Evolutionary conservation across 2,329 filamentous ascomycete genomes (phyloP).

Genomic region (Microascus cirrosus): DNA sequence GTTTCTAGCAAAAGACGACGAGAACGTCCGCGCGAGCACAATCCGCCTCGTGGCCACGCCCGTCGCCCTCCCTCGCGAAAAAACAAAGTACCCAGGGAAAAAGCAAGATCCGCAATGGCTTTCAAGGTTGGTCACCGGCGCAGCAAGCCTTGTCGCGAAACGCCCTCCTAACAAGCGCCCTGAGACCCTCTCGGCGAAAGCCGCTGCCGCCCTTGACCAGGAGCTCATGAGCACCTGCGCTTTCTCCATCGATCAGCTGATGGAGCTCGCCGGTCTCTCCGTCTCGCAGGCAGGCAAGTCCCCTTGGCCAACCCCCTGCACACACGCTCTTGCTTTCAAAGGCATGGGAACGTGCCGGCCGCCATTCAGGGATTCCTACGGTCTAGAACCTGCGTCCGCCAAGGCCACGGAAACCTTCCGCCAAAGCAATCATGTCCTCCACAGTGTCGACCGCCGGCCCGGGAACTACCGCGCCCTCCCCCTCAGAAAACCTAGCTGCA

Average conservation of each 20-base stretch:
- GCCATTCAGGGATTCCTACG: neutral
- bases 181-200: slow-evolving; percentile 80
- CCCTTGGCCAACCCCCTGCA: neutral
- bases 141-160: neutral
- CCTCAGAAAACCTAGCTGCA: neutral
- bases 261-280: slow-evolving; percentile 90
- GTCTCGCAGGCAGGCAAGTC: slow-evolving; percentile 74
- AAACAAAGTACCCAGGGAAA: no score
- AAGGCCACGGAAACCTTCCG: neutral
- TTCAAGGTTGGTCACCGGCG: neutral
- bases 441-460: neutral
- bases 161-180: neutral
- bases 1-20: no score
- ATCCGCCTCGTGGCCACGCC: no score
- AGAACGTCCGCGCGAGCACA: no score
- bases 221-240: slow-evolving; percentile 84
- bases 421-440: neutral
- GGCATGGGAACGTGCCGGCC: neutral
- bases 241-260: slow-evolving; percentile 91
- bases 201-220: slow-evolving; percentile 78
- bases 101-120: neutral
- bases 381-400: neutral
- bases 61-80: no score
- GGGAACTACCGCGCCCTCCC: no score
- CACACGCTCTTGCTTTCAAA: neutral